Evolutionary conservation across 495 filamentous ascomycete genomes (phyloP).

Genomic region (Aspergillus asperescens): DNA sequence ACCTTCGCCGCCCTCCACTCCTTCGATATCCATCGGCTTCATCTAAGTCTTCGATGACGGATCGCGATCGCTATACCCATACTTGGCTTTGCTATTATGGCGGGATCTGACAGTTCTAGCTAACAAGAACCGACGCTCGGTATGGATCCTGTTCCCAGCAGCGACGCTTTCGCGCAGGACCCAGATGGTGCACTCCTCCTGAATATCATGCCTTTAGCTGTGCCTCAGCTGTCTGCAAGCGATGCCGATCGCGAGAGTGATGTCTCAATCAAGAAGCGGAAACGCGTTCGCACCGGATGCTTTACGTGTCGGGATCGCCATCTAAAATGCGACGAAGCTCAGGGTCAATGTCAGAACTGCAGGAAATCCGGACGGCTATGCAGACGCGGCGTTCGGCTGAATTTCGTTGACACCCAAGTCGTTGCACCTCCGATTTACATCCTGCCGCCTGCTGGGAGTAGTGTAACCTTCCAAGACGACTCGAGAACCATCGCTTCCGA

Average conservation of each 20-base stretch:
- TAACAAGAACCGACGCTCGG: background rate
- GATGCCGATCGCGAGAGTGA: slow-evolving; percentile 26
- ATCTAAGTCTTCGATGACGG: background rate
- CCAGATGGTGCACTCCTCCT: slow-evolving; percentile 20
- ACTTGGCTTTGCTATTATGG: background rate
- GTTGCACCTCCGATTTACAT: slow-evolving; percentile 60
- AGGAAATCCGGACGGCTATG: slow-evolving; percentile 80
- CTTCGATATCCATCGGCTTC: background rate
- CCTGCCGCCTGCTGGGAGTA: slow-evolving; percentile 59
- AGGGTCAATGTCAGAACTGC: slow-evolving; percentile 81
- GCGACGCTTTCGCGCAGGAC: slow-evolving; percentile 3
- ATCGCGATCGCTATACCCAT: background rate
- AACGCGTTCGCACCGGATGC: slow-evolving; percentile 69
- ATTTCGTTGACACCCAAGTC: slow-evolving; percentile 84
- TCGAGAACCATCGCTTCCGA: slow-evolving; percentile 87
- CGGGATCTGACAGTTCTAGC: background rate
- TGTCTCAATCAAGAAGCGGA: slow-evolving; percentile 47
- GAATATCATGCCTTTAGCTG: slow-evolving; percentile 11
- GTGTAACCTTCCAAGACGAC: slow-evolving; percentile 79
- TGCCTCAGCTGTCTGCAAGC: slow-evolving; percentile 10
- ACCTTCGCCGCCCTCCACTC: background rate
- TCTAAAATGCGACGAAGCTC: slow-evolving; percentile 77
- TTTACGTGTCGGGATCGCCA: slow-evolving; percentile 73
- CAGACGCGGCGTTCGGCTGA: slow-evolving; percentile 80
- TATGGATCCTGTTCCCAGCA: slow-evolving; percentile 1